Conservation (phyloP, 345 rosid genomes). For the Salix suchowensis region DNA sequence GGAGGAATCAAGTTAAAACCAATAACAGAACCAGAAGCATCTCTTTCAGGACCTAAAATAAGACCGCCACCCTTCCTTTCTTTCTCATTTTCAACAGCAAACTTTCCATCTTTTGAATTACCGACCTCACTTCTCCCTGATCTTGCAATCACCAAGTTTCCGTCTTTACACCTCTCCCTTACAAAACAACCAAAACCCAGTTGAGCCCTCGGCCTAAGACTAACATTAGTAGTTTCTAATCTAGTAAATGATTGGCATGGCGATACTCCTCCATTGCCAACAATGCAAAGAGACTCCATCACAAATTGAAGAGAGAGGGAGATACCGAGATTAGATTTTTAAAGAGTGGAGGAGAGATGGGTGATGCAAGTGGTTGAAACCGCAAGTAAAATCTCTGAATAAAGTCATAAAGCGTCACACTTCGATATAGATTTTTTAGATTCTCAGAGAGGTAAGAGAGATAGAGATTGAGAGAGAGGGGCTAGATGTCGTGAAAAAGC, state of each 20-base stretch:
- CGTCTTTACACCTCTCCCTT: constrained; percentile 16
- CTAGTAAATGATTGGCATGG: constrained; percentile 16
- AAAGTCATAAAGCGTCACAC: not conserved
- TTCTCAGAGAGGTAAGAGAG: not conserved
- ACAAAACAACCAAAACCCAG: constrained; percentile 28
- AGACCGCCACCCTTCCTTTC: constrained; percentile 26
- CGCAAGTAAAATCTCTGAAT: not conserved
- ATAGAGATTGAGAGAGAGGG: not conserved
- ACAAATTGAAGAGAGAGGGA: not conserved
- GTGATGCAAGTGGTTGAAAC: constrained; percentile 10
- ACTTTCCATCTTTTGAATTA: constrained; percentile 11
- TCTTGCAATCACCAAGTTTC: constrained; percentile 25
- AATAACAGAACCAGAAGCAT: constrained; percentile 57
- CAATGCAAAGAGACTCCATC: constrained; percentile 46
- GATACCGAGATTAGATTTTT: not conserved
- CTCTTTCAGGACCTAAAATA: constrained; percentile 47
- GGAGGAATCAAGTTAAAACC: constrained; percentile 57
- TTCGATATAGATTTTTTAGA: not conserved
- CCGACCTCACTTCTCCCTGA: constrained; percentile 2
- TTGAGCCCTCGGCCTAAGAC: constrained; percentile 12
- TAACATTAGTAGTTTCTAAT: not conserved
- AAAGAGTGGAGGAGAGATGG: constrained; percentile 1
- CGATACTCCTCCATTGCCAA: constrained; percentile 6
- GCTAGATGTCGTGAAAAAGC: constrained; percentile 8
- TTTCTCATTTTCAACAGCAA: constrained; percentile 20